Evolutionary conservation across 1,139 yeast species (phyloP).

Genomic region (Suhomyces choctaworum): DNA sequence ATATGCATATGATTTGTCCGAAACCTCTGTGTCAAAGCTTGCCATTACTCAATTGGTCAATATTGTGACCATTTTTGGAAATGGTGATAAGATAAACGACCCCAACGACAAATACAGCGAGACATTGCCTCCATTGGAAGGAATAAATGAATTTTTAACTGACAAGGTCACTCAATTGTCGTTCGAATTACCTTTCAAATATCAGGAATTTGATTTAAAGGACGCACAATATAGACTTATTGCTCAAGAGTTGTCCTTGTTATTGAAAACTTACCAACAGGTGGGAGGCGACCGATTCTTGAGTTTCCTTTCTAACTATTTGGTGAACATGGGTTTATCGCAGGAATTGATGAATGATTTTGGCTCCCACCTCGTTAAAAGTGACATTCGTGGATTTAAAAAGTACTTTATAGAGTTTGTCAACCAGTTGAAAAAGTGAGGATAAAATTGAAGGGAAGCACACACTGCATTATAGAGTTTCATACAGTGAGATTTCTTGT

Average conservation of each 20-base stretch:
- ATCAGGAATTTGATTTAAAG: conserved; percentile 59
- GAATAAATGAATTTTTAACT: conserved; percentile 68
- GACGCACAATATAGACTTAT: conserved; percentile 80
- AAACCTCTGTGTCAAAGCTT: conserved; percentile 58
- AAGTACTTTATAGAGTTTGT: conserved; percentile 64
- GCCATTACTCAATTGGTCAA: conserved; percentile 71
- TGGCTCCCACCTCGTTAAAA: conserved; percentile 53
- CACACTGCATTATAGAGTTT: conserved; percentile 11
- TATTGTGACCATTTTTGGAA: conserved; percentile 63
- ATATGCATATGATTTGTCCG: conserved; percentile 60
- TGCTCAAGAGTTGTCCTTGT: conserved; percentile 70
- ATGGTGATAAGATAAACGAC: conserved; percentile 62
- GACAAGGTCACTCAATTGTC: conserved; percentile 66
- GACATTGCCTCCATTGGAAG: conserved; percentile 59
- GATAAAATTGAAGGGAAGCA: conserved; percentile 17
- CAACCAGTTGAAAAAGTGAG: conserved; percentile 36
- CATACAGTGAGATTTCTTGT: conserved; percentile 9
- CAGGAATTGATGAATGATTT: conserved; percentile 56
- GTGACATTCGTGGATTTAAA: conserved; percentile 60
- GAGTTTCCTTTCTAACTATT: conserved; percentile 52
- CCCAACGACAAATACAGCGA: conserved; percentile 53
- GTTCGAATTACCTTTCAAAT: conserved; percentile 79
- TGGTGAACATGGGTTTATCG: conserved; percentile 63
- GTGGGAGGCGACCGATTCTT: conserved; percentile 43
- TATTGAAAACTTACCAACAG: conserved; percentile 64